Conservation (phyloP, 1,284 basidiomycete species). For the Ceratobasidium sp. region DNA sequence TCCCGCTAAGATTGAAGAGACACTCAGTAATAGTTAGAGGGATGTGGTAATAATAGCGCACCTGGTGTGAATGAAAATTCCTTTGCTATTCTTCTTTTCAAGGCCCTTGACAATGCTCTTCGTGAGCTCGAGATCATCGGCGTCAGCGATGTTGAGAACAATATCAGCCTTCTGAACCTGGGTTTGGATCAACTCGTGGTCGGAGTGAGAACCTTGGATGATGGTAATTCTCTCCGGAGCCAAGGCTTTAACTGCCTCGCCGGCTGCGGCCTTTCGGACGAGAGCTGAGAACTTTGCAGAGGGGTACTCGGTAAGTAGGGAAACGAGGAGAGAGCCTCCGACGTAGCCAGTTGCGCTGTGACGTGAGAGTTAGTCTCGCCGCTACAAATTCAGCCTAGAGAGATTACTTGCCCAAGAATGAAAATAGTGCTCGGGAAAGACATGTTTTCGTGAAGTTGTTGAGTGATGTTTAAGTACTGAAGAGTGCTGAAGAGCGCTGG, state of each 20-base stretch:
- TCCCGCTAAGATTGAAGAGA: not conserved
- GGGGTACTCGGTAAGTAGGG: not conserved
- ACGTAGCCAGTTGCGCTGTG: conserved; percentile 20
- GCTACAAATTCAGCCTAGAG: not conserved
- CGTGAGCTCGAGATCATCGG: conserved; percentile 45
- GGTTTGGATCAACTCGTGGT: conserved; percentile 44
- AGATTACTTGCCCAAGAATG: conserved; percentile 3
- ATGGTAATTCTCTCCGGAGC: conserved; percentile 41
- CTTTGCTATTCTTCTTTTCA: conserved; percentile 4
- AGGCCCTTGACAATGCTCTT: conserved; percentile 42
- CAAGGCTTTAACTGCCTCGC: not conserved
- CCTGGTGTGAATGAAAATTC: conserved; percentile 9
- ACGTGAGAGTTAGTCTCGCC: not conserved
- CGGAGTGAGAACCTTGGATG: conserved; percentile 45
- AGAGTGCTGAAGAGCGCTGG: too few relatives aligned
- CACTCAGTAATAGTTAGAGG: not conserved
- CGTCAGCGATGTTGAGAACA: conserved; percentile 46
- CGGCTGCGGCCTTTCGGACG: conserved; percentile 11
- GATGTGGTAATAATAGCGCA: not conserved
- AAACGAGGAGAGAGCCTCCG: conserved; percentile 1
- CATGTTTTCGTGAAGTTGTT: too few relatives aligned
- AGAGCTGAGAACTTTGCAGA: conserved; percentile 1
- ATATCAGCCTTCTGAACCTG: conserved; percentile 46
- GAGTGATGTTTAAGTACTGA: too few relatives aligned
- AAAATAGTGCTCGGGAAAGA: not conserved